A percentile compares a stretch with the other conserved stretches of the same genome.
phyloP scores from a whole-genome alignment of 768 basidiomycete genomes.

The Gloeopeniophorella convolvens region DNA sequence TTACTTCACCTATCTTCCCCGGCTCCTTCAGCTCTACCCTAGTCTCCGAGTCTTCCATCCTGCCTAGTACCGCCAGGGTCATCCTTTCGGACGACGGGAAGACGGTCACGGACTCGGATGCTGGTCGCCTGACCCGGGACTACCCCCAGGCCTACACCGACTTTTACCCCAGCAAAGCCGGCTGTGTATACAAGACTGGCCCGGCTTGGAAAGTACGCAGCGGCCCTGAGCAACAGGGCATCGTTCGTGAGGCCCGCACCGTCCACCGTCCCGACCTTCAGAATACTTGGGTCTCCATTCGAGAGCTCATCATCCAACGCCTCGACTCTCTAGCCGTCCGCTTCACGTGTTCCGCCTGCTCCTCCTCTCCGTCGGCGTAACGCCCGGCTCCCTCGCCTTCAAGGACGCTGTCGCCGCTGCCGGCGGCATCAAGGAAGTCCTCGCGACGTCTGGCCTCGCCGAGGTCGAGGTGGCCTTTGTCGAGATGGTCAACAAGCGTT shows the following conservation, averaged over 20 bases:
- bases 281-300: slow-evolving; percentile 23
- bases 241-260: slow-evolving; percentile 27
- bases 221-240: too few species aligned
- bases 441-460: slow-evolving; percentile 20
- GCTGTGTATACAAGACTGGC: too few species aligned
- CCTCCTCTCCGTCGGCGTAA: slow-evolving; percentile 25
- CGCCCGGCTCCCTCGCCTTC: slow-evolving; percentile 23
- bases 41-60: too few species aligned
- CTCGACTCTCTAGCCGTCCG: slow-evolving; percentile 24
- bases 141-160: slow-evolving; percentile 12
- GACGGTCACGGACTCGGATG: too few species aligned
- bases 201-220: too few species aligned
- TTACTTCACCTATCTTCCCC: too few species aligned
- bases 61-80: too few species aligned
- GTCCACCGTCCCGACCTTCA: slow-evolving; percentile 27
- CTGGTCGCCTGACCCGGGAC: slow-evolving; percentile 3
- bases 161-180: slow-evolving; percentile 4
- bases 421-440: slow-evolving; percentile 19
- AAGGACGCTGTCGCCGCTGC: slow-evolving; percentile 23
- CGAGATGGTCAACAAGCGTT: slow-evolving; percentile 24
- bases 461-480: slow-evolving; percentile 26
- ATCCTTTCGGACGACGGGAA: too few species aligned
- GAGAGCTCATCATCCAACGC: slow-evolving; percentile 18
- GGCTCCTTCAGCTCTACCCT: too few species aligned
- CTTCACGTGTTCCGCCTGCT: slow-evolving; percentile 23